Base-by-base conservation (phyloP, 306 rosid species). In the Aeschynomene evenia region DNA sequence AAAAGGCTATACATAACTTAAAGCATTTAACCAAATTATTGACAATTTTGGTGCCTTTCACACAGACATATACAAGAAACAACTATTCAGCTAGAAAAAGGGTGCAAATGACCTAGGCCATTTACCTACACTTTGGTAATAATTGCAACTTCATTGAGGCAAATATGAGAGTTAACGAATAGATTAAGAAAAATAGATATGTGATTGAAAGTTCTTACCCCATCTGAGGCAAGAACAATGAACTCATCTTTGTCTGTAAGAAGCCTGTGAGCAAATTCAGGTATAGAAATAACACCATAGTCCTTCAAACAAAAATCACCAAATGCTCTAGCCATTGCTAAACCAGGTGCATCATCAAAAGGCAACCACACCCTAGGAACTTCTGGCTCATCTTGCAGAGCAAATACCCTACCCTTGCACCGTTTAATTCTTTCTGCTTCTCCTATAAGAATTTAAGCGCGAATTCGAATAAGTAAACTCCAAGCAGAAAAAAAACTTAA, bases 241-340 rank as follows among this genome's bases (percentile, higher is more conserved):
- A 95, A 95, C 77, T 87, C 91, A 76, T 95, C 99, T 75, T 65
- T 82, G 1, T 91, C 95, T 0, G 96, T 88, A 16, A 95, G 86
- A 26, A 63, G 36, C 59, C 88, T 81, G 42, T 91, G 95, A 31
- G 87, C 83, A 75, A 95, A 91, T 51, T 95, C 99, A 19, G 99
- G 99, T 45, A 91, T 63, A 24, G 99, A 95, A 81, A 95, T 95
- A 56, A 95, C 97, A 52, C 97, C 99, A 26, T 91, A 95, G 28
- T 95, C 95, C 85, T 95, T 95, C 86, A 95, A 86, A 72, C 96
- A 91, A 80, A 91, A 95, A 79, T 91, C 97, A 2, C 97, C 99
- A 67, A 91, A 91, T 34, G 99, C 99, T 73, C 99, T 85, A 84
- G 99, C 97, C 99, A 95, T 95, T 22, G 99, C 99, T 81, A 95